A percentile compares a stretch with the other conserved stretches of the same genome.
These are phyloP conservation scores for Arthrobotrys sinensis DNA, from an alignment of 2,329 filamentous ascomycete species.

Conservation along the genomic window DNA sequence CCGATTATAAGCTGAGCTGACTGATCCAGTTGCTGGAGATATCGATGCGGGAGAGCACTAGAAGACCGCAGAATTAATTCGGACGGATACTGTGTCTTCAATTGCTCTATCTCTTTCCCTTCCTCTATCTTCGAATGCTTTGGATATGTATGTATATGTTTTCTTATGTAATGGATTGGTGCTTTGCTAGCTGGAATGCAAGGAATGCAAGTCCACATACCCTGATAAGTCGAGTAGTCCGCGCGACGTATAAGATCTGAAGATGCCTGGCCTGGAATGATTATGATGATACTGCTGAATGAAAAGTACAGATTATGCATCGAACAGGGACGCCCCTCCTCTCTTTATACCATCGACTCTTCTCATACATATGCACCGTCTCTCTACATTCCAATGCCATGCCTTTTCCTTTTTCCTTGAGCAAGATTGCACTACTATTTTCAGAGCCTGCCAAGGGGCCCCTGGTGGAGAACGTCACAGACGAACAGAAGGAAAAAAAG, in stretches of 20 bases:
- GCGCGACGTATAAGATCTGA: too few species aligned
- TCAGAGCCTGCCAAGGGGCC: slow-evolving; percentile 33
- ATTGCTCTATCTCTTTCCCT: background rate
- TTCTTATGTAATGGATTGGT: slow-evolving; percentile 10
- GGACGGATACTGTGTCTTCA: slow-evolving; percentile 1
- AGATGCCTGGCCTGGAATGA: too few species aligned
- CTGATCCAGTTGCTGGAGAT: background rate
- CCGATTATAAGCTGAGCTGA: slow-evolving; percentile 8
- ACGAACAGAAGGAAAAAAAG: slow-evolving; percentile 21
- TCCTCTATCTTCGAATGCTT: background rate
- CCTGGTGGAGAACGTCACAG: slow-evolving; percentile 12
- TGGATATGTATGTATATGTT: background rate
- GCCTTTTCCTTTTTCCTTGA: slow-evolving; percentile 11
- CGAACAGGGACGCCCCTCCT: slow-evolving; percentile 12
- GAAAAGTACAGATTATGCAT: background rate
- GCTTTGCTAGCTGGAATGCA: background rate
- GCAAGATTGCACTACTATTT: slow-evolving; percentile 35
- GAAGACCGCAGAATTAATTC: background rate
- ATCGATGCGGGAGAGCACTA: slow-evolving; percentile 3
- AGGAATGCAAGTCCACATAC: slow-evolving; percentile 2
- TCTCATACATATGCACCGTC: background rate
- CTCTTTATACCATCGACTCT: slow-evolving; percentile 14
- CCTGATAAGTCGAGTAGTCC: background rate
- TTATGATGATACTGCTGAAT: background rate
- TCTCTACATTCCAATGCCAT: background rate